Conservation (phyloP, 352 stramenopile species). For the Pythium apleroticum region DNA sequence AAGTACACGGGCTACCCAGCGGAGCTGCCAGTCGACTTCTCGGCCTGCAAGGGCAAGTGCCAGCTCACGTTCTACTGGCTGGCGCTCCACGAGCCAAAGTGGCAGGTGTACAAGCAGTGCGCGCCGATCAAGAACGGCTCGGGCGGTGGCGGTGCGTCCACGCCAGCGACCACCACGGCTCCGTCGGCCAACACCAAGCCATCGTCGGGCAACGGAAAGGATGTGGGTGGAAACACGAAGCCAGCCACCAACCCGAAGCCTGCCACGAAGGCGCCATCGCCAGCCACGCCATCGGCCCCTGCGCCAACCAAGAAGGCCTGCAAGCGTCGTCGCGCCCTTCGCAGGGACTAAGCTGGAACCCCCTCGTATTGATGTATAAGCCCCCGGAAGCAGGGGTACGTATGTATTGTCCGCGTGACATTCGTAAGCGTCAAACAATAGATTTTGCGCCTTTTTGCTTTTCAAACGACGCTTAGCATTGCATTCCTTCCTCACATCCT, state of each 20-base stretch:
- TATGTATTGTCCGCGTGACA: conserved; percentile 9
- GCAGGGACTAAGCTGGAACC: background rate
- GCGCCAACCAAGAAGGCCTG: conserved; percentile 1
- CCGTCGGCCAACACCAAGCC: background rate
- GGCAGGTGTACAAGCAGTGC: conserved; percentile 42
- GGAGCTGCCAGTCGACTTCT: conserved; percentile 35
- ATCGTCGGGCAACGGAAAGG: background rate
- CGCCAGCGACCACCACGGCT: background rate
- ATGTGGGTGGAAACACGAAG: background rate
- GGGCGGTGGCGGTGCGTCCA: conserved; percentile 1
- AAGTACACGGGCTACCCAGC: conserved; percentile 39
- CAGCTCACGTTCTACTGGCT: conserved; percentile 37
- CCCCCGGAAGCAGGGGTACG: background rate
- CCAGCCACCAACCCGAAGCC: background rate
- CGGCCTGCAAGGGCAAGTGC: conserved; percentile 28
- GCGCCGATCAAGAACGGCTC: conserved; percentile 24
- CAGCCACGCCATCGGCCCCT: background rate
- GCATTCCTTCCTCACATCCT: no score
- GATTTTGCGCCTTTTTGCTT: background rate
- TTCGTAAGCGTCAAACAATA: conserved; percentile 8
- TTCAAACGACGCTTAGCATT: background rate
- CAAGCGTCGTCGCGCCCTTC: conserved; percentile 5
- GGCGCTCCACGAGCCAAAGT: conserved; percentile 33
- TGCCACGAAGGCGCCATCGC: background rate
- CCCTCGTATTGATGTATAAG: conserved; percentile 1